phyloP scores from a whole-genome alignment of 1,284 basidiomycete genomes.

The Amylostereum areolatum region DNA sequence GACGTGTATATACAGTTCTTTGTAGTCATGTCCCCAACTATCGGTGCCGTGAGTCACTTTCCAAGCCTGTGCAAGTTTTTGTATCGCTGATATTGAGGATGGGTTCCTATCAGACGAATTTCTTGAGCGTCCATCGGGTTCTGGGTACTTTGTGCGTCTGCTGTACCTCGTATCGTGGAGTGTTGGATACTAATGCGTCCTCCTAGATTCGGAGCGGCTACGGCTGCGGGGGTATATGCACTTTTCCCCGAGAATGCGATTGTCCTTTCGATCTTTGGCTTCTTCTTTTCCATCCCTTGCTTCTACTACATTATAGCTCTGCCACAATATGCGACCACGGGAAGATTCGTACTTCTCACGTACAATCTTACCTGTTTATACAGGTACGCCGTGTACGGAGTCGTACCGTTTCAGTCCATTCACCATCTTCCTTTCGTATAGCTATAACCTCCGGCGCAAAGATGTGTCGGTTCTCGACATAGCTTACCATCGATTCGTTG shows the following conservation, averaged over 20 bases:
- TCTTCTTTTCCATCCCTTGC: conserved; percentile 89
- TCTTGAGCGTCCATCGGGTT: conserved; percentile 70
- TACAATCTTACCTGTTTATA: conserved; percentile 92
- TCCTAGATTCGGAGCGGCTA: conserved; percentile 68
- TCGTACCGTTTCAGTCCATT: too few species aligned
- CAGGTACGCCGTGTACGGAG: conserved; percentile 42
- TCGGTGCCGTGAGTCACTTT: conserved; percentile 61
- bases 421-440: conserved; percentile 19
- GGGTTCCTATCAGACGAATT: conserved; percentile 61
- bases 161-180: not conserved
- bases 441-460: conserved; percentile 76
- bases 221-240: conserved; percentile 68
- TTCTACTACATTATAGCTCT: conserved; percentile 86
- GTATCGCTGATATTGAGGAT: conserved; percentile 4
- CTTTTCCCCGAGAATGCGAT: conserved; percentile 75
- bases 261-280: conserved; percentile 77
- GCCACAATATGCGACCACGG: conserved; percentile 74
- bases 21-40: conserved; percentile 84
- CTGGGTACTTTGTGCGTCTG: conserved; percentile 72
- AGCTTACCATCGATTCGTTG: conserved; percentile 70
- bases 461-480: conserved; percentile 70
- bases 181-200: not conserved
- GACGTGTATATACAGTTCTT: conserved; percentile 53
- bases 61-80: too few species aligned
- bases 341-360: conserved; percentile 83